Percentiles rank a stretch among this genome's conserved stretches.
phyloP scores from a whole-genome alignment of 108 stramenopile genomes.

The Nannochloropsis granulata region DNA sequence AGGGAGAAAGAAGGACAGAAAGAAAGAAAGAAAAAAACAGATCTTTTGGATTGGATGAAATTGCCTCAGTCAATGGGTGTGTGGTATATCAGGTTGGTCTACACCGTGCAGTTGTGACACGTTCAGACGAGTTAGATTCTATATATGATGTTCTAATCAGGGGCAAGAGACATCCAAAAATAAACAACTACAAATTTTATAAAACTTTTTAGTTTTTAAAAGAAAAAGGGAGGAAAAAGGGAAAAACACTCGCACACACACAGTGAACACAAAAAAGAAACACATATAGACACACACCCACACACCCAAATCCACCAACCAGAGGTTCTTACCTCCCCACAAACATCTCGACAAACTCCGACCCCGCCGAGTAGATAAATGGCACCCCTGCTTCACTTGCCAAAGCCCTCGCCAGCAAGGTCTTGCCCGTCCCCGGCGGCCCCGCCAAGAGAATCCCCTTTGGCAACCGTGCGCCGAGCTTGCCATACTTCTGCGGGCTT shows the following conservation, averaged over 20 bases:
- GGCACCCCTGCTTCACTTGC: slow-evolving; percentile 42
- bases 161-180: neutral
- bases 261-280: too few relatives aligned
- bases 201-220: too few relatives aligned
- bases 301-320: too few relatives aligned
- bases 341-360: slow-evolving; percentile 39
- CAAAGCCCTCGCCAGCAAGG: slow-evolving; percentile 41
- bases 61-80: neutral
- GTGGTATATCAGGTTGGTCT: neutral
- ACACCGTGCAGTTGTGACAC: neutral
- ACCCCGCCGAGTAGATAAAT: slow-evolving; percentile 26
- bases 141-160: neutral
- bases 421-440: slow-evolving; percentile 39
- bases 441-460: slow-evolving; percentile 38
- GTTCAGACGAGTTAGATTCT: neutral
- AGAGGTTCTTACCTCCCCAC: neutral
- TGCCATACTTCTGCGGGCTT: slow-evolving; percentile 10
- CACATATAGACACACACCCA: too few relatives aligned
- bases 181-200: too few relatives aligned
- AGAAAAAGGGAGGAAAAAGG: too few relatives aligned
- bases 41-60: neutral
- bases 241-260: too few relatives aligned
- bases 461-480: slow-evolving; percentile 32
- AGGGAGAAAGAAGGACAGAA: neutral
- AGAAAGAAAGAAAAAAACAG: neutral